A percentile compares a stretch with the other conserved stretches of the same genome.
These are phyloP conservation scores for Thymus quinquecostatus DNA, from an alignment of 257 asterid species.

Conservation along the genomic window DNA sequence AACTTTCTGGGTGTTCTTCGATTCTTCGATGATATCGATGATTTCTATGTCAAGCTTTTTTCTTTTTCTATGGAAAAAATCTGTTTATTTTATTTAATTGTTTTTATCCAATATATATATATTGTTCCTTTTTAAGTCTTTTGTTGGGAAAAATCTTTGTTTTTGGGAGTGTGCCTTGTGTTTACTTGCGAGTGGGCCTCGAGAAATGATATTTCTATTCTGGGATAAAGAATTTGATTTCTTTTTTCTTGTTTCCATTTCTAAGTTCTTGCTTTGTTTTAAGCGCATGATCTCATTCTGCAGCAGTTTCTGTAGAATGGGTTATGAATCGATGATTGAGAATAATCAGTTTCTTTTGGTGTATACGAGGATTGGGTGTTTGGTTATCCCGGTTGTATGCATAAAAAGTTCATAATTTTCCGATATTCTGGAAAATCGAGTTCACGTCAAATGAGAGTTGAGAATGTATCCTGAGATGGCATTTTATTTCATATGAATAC, in stretches of 20 bases:
- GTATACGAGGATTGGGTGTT: conserved; percentile 2
- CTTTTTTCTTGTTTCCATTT: neutral
- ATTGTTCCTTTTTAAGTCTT: neutral
- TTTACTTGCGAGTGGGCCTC: conserved; percentile 28
- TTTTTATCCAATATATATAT: neutral
- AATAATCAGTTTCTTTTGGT: neutral
- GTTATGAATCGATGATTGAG: neutral
- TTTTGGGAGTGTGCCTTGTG: conserved; percentile 2
- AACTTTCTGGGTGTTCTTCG: no score
- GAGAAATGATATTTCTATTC: conserved; percentile 5
- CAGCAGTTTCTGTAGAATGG: neutral
- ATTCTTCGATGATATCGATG: conserved; percentile 13
- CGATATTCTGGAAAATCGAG: neutral
- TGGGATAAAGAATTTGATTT: neutral
- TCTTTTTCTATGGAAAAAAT: no score
- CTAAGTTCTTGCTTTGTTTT: neutral
- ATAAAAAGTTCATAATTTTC: neutral
- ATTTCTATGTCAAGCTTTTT: conserved; percentile 37
- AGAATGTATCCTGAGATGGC: conserved; percentile 4
- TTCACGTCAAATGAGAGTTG: neutral
- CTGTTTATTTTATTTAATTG: neutral
- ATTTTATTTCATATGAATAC: neutral
- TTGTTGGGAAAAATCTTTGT: neutral
- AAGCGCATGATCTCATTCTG: conserved; percentile 1
- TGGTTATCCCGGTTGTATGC: conserved; percentile 17